Conservation (phyloP, 2,329 filamentous ascomycete genomes). For the Colletotrichum horii region DNA sequence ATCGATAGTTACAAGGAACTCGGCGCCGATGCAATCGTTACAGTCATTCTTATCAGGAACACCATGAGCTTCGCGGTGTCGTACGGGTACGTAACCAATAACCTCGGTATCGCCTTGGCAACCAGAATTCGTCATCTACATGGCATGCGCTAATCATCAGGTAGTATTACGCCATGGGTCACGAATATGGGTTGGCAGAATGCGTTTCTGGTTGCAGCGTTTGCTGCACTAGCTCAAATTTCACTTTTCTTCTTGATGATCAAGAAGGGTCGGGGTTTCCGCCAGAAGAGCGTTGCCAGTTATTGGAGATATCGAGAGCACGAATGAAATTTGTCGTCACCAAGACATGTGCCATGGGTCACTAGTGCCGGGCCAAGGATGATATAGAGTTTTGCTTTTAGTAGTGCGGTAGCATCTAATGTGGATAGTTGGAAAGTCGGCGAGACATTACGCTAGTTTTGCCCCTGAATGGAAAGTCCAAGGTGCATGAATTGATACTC, state of each 20-base stretch:
- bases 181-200: background rate
- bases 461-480: background rate
- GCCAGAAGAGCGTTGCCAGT: background rate
- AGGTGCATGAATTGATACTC: background rate
- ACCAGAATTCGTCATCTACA: background rate
- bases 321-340: background rate
- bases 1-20: slow-evolving; percentile 47
- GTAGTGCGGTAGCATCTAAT: background rate
- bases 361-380: background rate
- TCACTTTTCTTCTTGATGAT: slow-evolving; percentile 1
- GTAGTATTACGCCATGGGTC: slow-evolving; percentile 9
- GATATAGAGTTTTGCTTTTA: background rate
- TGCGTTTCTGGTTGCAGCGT: background rate
- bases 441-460: background rate
- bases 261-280: background rate
- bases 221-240: background rate
- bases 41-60: slow-evolving; percentile 43
- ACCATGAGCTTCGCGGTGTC: slow-evolving; percentile 40
- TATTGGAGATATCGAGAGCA: background rate
- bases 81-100: slow-evolving; percentile 37
- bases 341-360: background rate
- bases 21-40: slow-evolving; percentile 42
- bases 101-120: background rate
- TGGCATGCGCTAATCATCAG: background rate
- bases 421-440: background rate